phyloP scores from a whole-genome alignment of 495 filamentous ascomycete genomes.

The Penicillium fimorum region DNA sequence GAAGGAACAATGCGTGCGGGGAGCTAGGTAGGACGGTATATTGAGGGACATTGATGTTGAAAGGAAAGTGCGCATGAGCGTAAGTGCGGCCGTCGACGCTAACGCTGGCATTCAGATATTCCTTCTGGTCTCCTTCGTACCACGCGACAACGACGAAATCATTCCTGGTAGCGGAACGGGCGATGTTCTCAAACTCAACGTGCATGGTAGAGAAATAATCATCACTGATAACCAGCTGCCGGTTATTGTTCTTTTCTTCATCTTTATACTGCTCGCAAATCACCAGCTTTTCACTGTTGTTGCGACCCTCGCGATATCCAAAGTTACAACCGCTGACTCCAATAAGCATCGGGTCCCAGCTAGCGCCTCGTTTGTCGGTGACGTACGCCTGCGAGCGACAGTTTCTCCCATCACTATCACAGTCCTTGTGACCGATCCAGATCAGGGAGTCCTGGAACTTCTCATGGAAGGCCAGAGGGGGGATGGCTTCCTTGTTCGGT shows the following conservation, averaged over 20 bases:
- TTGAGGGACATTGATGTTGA: conserved; percentile 69
- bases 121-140: conserved; percentile 57
- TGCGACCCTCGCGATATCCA: conserved; percentile 61
- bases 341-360: conserved; percentile 67
- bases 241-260: conserved; percentile 56
- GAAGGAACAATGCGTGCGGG: conserved; percentile 88
- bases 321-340: conserved; percentile 80
- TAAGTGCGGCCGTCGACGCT: conserved; percentile 81
- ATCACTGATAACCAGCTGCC: conserved; percentile 68
- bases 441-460: conserved; percentile 80
- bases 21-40: conserved; percentile 94
- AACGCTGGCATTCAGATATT: conserved; percentile 71
- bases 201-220: conserved; percentile 67
- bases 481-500: conserved; percentile 38
- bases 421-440: conserved; percentile 74
- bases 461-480: conserved; percentile 74
- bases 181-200: conserved; percentile 64
- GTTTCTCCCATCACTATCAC: conserved; percentile 35
- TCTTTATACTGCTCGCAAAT: conserved; percentile 75
- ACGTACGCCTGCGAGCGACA: conserved; percentile 73
- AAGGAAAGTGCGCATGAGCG: conserved; percentile 80
- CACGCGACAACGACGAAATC: conserved; percentile 93
- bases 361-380: conserved; percentile 69
- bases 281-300: conserved; percentile 63
- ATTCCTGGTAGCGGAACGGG: conserved; percentile 85